phyloP scores from a whole-genome alignment of 129 eudicot species.

The Flaveria linearis region DNA sequence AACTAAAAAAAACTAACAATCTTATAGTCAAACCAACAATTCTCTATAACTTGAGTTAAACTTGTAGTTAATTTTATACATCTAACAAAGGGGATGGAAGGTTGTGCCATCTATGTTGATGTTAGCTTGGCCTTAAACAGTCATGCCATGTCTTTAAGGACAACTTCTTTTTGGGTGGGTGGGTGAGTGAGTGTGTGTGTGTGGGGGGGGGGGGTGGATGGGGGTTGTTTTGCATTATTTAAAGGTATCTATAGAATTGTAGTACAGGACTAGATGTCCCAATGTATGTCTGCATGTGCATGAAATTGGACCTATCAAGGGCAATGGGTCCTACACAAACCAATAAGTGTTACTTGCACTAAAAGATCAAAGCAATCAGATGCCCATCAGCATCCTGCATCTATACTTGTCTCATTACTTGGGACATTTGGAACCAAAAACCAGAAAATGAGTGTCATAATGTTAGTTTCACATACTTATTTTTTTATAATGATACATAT shows the following conservation, averaged over 20 bases:
- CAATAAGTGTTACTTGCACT: slow-evolving; percentile 30
- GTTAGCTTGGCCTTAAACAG: slow-evolving; percentile 28
- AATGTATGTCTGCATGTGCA: slow-evolving; percentile 46
- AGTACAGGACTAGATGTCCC: slow-evolving; percentile 39
- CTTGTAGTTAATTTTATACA: background rate
- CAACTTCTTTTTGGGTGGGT: background rate
- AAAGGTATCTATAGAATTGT: slow-evolving; percentile 30
- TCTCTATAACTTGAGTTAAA: background rate
- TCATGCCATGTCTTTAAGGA: slow-evolving; percentile 29
- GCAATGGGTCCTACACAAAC: slow-evolving; percentile 37
- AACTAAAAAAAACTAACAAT: background rate
- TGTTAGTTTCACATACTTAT: background rate
- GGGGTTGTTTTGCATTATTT: slow-evolving; percentile 23
- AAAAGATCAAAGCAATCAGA: slow-evolving; percentile 33
- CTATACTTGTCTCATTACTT: slow-evolving; percentile 39
- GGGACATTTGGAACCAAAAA: slow-evolving; percentile 27
- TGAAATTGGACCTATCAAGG: slow-evolving; percentile 43
- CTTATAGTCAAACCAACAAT: background rate
- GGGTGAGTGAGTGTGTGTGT: no score
- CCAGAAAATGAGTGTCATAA: background rate
- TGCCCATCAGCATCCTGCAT: slow-evolving; percentile 11
- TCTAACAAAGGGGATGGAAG: slow-evolving; percentile 14
- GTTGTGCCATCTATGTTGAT: slow-evolving; percentile 19
- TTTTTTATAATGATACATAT: no score
- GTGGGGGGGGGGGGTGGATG: no score